phyloP scores from a whole-genome alignment of 805 yeast species.

The Candida maltosa region DNA sequence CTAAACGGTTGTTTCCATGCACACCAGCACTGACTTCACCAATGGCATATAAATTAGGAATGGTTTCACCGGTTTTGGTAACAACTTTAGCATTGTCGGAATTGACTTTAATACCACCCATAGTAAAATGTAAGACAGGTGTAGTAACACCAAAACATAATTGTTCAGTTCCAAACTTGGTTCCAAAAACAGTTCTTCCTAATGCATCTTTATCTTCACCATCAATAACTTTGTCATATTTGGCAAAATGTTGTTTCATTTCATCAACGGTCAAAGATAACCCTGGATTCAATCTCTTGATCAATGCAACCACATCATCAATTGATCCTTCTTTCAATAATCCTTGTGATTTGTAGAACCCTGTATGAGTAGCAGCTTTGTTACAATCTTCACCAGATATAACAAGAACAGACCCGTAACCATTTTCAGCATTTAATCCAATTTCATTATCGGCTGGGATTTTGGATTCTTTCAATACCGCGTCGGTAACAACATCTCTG shows the following conservation, averaged over 20 bases:
- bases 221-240: conserved; percentile 40
- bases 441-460: too few relatives aligned
- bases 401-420: conserved; percentile 47
- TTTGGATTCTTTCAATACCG: conserved; percentile 44
- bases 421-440: conserved; percentile 12
- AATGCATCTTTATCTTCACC: conserved; percentile 40
- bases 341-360: too few relatives aligned
- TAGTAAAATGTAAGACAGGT: conserved; percentile 63
- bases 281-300: too few relatives aligned
- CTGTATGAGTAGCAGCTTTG: conserved; percentile 37
- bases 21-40: conserved; percentile 47
- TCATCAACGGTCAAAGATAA: conserved; percentile 8
- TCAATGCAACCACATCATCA: too few relatives aligned
- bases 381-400: conserved; percentile 48
- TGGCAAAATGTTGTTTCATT: conserved; percentile 30
- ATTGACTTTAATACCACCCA: conserved; percentile 68
- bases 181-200: conserved; percentile 49
- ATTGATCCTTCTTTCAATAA: conserved; percentile 36
- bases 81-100: conserved; percentile 45
- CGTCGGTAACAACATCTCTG: conserved; percentile 58
- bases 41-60: conserved; percentile 38
- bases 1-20: conserved; percentile 43
- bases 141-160: too few relatives aligned
- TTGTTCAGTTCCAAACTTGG: too few relatives aligned
- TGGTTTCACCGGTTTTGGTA: conserved; percentile 16